Base-by-base conservation (phyloP, 2,329 filamentous ascomycete genomes). In the Coniochaeta hoffmannii region DNA sequence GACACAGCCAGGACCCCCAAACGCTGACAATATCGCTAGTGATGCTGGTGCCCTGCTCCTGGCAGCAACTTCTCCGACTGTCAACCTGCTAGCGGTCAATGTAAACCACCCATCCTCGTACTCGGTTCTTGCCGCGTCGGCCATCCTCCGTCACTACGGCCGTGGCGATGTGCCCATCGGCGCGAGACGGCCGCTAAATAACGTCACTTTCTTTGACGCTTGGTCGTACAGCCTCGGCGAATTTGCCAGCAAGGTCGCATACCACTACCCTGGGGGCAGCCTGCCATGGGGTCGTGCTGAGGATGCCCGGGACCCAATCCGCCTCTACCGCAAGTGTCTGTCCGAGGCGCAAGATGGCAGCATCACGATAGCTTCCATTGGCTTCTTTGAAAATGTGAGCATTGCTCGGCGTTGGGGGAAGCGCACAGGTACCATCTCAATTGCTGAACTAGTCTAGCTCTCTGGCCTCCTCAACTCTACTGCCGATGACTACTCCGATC, bases 391-490 rank as follows among this genome's bases (percentile, higher is more conserved):
- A 26, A 77, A 75, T 46, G 53, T 60, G 50, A 60, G 62, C 15
- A 19, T 14, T 30, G 61, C 59, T 69, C 80, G 0, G 76, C 76
- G n/a, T 6, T 19, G 9, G 15, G 15, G 8, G 15, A 52, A 36
- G 28, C 15, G 4, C 24, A 2, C 38, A n/a, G 3, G 6, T n/a
- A 15, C n/a, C 22, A 7, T 36, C n/a, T n/a, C n/a, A n/a, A 11
- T 28, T 2, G 22, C 31, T 31, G 6, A 53, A 38, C 3, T 14
- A 3, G 32, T 53, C n/a, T 36, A 63, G 62, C 69, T 81, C 0
- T 76, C 77, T 1, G 71, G 60, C 1, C 65, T 81, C 4, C 65
- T 81, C 14, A 70, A 74, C 58, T 77, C 76, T 14, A 67, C 69
- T 0, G 63, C 69, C 0, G 77, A 80, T 58, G 35, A 41, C 0